Conservation (phyloP, 768 basidiomycete species). For the Lactarius vividus region DNA sequence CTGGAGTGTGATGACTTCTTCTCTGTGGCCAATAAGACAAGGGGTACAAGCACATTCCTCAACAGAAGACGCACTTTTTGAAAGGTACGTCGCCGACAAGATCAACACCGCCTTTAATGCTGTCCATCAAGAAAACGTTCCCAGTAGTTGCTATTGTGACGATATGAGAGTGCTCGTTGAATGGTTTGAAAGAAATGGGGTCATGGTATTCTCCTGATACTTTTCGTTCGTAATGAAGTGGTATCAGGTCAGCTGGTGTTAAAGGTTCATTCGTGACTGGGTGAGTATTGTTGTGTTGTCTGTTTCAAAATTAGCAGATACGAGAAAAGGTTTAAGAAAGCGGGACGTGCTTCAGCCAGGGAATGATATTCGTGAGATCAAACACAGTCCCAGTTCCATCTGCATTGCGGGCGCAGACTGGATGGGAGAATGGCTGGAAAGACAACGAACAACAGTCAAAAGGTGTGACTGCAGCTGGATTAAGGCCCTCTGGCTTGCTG, state of each 20-base stretch:
- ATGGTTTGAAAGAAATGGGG: slow-evolving; percentile 96
- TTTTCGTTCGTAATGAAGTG: slow-evolving; percentile 81
- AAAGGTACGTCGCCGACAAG: slow-evolving; percentile 83
- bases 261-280: slow-evolving; percentile 74
- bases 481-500: slow-evolving; percentile 67
- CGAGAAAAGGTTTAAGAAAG: background rate
- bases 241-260: slow-evolving; percentile 69
- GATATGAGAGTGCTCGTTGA: slow-evolving; percentile 94
- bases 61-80: slow-evolving; percentile 57
- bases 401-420: slow-evolving; percentile 80
- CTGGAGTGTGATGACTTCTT: slow-evolving; percentile 92
- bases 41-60: slow-evolving; percentile 14
- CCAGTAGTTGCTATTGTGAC: slow-evolving; percentile 87
- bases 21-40: slow-evolving; percentile 40
- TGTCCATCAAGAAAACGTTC: slow-evolving; percentile 92
- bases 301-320: slow-evolving; percentile 33
- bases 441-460: slow-evolving; percentile 93
- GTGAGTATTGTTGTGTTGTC: slow-evolving; percentile 78
- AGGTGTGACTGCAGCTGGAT: slow-evolving; percentile 63
- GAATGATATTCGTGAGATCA: slow-evolving; percentile 89
- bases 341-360: slow-evolving; percentile 80
- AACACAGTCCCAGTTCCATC: slow-evolving; percentile 83
- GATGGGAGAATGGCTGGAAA: slow-evolving; percentile 85
- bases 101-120: slow-evolving; percentile 81
- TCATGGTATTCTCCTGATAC: slow-evolving; percentile 87